These are phyloP conservation scores for Serendipita sp. DNA, from an alignment of 1,284 basidiomycete species.

Conservation along the genomic window DNA sequence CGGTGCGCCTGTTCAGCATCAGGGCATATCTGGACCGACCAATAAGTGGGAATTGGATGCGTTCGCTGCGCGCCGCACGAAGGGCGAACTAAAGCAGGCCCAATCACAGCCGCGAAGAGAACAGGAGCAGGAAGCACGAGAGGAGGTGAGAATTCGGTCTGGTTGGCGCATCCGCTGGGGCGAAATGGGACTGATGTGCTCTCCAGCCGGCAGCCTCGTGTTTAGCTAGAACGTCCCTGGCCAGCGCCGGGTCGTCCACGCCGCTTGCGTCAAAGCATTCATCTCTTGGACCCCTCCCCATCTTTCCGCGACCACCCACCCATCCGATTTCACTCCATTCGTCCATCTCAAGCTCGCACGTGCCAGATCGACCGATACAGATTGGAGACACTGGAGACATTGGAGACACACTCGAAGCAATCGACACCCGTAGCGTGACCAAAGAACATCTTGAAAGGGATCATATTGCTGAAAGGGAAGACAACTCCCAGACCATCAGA, in stretches of 20 bases:
- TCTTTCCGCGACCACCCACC: background rate
- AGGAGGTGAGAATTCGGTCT: background rate
- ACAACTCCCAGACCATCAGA: background rate
- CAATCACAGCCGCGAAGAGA: background rate
- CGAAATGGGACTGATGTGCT: background rate
- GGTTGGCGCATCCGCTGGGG: background rate
- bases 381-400: background rate
- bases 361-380: background rate
- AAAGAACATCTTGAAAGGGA: background rate
- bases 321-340: background rate
- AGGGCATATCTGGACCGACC: background rate
- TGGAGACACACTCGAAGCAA: background rate
- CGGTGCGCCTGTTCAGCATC: background rate
- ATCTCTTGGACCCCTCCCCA: slow-evolving; percentile 4
- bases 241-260: slow-evolving; percentile 1
- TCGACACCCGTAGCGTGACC: background rate
- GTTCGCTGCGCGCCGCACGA: background rate
- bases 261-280: slow-evolving; percentile 3
- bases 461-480: background rate
- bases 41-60: background rate
- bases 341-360: background rate
- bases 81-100: background rate
- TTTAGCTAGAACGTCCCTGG: background rate
- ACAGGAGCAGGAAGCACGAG: background rate
- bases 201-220: background rate